These are phyloP conservation scores for Chlorophyllum brunneum DNA, from an alignment of 768 basidiomycete genomes.

Conservation along the genomic window DNA sequence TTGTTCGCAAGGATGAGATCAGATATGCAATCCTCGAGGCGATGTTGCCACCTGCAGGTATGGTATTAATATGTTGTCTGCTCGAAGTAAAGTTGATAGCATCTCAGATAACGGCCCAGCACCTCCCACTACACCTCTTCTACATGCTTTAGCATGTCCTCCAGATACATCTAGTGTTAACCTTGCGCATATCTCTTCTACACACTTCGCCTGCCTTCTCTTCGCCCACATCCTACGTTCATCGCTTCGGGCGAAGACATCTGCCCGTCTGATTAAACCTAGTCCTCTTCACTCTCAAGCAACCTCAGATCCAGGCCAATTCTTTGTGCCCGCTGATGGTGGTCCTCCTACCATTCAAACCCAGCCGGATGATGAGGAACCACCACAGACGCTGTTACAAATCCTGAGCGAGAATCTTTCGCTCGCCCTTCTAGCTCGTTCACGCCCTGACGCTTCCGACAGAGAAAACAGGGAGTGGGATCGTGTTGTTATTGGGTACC, in stretches of 20 bases:
- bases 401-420: constrained; percentile 90
- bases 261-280: constrained; percentile 64
- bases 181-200: constrained; percentile 52
- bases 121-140: constrained; percentile 58
- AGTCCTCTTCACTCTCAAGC: constrained; percentile 30
- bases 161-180: constrained; percentile 56
- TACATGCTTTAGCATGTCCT: constrained; percentile 62
- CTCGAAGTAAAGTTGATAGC: constrained; percentile 1
- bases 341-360: constrained; percentile 30
- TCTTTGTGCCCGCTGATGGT: constrained; percentile 79
- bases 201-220: constrained; percentile 72
- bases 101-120: constrained; percentile 27
- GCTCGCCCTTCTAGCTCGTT: constrained; percentile 75
- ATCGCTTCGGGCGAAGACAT: constrained; percentile 57
- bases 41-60: constrained; percentile 63
- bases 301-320: constrained; percentile 32
- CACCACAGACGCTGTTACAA: constrained; percentile 71
- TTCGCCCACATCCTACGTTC: constrained; percentile 77
- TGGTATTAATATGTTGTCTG: constrained; percentile 19
- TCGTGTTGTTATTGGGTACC: constrained; percentile 79
- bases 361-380: constrained; percentile 53
- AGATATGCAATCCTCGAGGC: constrained; percentile 64
- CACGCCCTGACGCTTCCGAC: constrained; percentile 60
- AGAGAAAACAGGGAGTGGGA: constrained; percentile 87
- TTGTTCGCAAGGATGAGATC: constrained; percentile 71